A percentile compares a stretch with the other conserved stretches of the same genome.
Conservation (phyloP, 805 yeast genomes). For the Diddensiella santjacobensis region DNA sequence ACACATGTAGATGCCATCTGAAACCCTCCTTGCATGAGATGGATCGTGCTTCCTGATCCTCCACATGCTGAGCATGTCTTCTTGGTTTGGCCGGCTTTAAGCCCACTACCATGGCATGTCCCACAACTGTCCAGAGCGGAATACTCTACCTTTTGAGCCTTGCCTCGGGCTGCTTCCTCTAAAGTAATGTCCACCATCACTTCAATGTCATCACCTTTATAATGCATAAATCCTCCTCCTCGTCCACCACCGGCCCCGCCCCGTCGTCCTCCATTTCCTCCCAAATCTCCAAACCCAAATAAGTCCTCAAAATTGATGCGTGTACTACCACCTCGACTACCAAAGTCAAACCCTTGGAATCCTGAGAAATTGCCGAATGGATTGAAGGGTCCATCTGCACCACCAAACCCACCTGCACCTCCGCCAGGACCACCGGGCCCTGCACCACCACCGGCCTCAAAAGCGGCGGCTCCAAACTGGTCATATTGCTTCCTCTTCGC, state of each 20-base stretch:
- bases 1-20: conserved; percentile 94
- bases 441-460: conserved; percentile 52
- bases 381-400: conserved; percentile 43
- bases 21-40: conserved; percentile 85
- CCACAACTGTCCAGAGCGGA: conserved; percentile 71
- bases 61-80: conserved; percentile 82
- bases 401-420: conserved; percentile 39
- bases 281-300: conserved; percentile 48
- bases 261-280: conserved; percentile 32
- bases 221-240: conserved; percentile 61
- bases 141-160: conserved; percentile 60
- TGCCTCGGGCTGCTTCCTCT: conserved; percentile 79
- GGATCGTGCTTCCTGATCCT: conserved; percentile 90
- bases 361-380: conserved; percentile 35
- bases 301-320: conserved; percentile 58
- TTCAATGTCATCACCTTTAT: conserved; percentile 85
- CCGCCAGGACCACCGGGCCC: conserved; percentile 49
- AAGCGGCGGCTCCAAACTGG: conserved; percentile 85
- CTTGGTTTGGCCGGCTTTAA: conserved; percentile 70
- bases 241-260: conserved; percentile 36
- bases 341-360: conserved; percentile 38
- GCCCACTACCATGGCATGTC: conserved; percentile 81
- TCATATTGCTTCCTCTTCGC: conserved; percentile 85
- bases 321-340: conserved; percentile 37
- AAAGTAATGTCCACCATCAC: conserved; percentile 68